Evolutionary conservation across 441 rosid genomes (phyloP), one percentile per base, ranked within the genome.

Genomic region (Aleurites moluccanus): DNA sequence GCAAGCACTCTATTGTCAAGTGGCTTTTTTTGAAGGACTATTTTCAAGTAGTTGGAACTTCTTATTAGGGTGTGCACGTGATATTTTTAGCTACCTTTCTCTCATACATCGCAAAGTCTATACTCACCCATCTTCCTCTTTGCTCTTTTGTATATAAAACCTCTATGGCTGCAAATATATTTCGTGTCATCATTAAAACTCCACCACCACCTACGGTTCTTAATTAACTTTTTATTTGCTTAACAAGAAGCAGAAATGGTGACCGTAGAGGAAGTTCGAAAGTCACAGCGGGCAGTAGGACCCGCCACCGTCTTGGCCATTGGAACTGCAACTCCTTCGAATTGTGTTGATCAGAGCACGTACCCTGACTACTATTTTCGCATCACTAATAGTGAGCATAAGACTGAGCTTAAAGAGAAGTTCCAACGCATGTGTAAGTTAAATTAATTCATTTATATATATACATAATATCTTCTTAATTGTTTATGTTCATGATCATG

Each of bases 361-460:
- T 86, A 75, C 11, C 82, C 89, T 0, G 89, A 86, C 33, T 86
- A 63, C 7, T 81, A 82, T 18, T 84, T 86, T 44, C 84, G 86
- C 3, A 10, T 84, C 73, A 86, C 87, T 2, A 84, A 84, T 4
- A 80, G 80, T 56, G 86, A 84, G 40, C 86, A 86, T 73, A 75
- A 67, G 76, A 74, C 77, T 0, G 82, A 82, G 18, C 86, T 86
- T n/a, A 86, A 86, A 57, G 73, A 82, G 53, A 86, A 86, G 40
- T 86, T 86, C 78, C 27, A 79, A 77, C 83, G 87, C 76, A 84
- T 86, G 80, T 86, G 87, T 86, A 79, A 59, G 87, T 59, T 20
- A 40, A 50, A 5, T 38, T 44, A 44, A 44, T 44, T 44, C 0
- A 10, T 18, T 4, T 25, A 25, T 11, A 7, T n/a, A 18, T 38